Evolutionary conservation across 495 filamentous ascomycete species (phyloP).

Genomic region (Achaetomiella virescens): DNA sequence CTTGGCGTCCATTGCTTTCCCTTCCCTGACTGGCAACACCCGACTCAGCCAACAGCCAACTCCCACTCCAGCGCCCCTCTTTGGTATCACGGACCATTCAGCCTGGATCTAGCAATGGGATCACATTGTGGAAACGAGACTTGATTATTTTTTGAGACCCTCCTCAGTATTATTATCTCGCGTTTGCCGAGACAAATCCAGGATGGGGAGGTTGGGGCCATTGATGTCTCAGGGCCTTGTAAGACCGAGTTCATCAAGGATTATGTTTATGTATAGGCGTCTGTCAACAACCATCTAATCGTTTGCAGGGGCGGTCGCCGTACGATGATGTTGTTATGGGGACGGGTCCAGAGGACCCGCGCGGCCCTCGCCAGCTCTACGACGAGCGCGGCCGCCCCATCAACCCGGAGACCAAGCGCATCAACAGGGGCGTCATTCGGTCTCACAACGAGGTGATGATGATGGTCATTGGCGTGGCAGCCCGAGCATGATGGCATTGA

Average conservation of each 20-base stretch:
- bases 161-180: background rate
- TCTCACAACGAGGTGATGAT: slow-evolving; percentile 55
- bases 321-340: slow-evolving; percentile 56
- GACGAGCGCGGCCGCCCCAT: slow-evolving; percentile 64
- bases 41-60: background rate
- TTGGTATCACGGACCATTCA: too few species aligned
- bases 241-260: slow-evolving; percentile 14
- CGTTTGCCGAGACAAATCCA: background rate
- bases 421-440: slow-evolving; percentile 46
- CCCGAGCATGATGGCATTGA: slow-evolving; percentile 33
- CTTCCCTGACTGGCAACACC: background rate
- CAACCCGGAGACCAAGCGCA: slow-evolving; percentile 50
- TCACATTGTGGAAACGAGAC: too few species aligned
- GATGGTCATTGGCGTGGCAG: slow-evolving; percentile 49
- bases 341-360: slow-evolving; percentile 41
- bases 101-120: background rate
- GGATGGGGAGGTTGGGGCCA: slow-evolving; percentile 46
- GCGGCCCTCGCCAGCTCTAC: slow-evolving; percentile 53
- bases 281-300: background rate
- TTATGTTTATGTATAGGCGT: too few species aligned
- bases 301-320: slow-evolving; percentile 58
- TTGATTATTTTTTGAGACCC: background rate
- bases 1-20: background rate
- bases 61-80: too few species aligned
- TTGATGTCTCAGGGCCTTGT: slow-evolving; percentile 47